A percentile compares a stretch with the other conserved stretches of the same genome.
Conservation (phyloP, 371 early-diverging fungal genomes). For the Apophysomyces sp. region DNA sequence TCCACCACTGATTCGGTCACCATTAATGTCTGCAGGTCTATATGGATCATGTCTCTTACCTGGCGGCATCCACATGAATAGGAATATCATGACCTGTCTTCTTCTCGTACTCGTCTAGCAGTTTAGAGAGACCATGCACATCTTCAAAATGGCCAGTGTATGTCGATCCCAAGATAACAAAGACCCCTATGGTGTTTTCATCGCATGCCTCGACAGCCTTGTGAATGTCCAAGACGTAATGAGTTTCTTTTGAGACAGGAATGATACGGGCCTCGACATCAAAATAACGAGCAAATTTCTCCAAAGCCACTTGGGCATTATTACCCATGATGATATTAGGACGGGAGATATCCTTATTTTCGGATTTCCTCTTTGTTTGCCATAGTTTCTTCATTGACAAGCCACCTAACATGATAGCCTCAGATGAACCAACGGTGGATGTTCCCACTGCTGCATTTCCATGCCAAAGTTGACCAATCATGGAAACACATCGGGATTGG, state of each 20-base stretch:
- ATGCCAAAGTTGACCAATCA: conserved; percentile 60
- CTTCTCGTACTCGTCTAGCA: conserved; percentile 51
- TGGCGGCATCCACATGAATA: conserved; percentile 75
- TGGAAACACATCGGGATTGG: conserved; percentile 61
- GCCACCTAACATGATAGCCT: conserved; percentile 66
- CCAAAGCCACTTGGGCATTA: conserved; percentile 62
- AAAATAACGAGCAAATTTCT: conserved; percentile 66
- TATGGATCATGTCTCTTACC: conserved; percentile 7
- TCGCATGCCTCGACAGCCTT: conserved; percentile 58
- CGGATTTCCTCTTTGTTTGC: conserved; percentile 43
- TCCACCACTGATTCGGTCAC: conserved; percentile 45
- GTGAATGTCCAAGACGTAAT: conserved; percentile 45
- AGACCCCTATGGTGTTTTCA: conserved; percentile 76
- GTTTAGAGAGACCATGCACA: conserved; percentile 53
- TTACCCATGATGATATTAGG: conserved; percentile 70
- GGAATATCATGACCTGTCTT: conserved; percentile 57
- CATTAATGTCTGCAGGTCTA: background rate
- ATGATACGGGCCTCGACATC: conserved; percentile 70
- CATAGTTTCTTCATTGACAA: conserved; percentile 70
- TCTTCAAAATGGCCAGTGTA: conserved; percentile 80
- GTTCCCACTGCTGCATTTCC: conserved; percentile 49
- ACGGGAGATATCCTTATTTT: conserved; percentile 50
- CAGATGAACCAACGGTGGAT: conserved; percentile 63
- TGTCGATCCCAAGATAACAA: conserved; percentile 67
- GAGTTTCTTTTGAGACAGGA: conserved; percentile 46